These are phyloP conservation scores for Leishmania martiniquensis DNA, from an alignment of 208 protist genomes.

Conservation along the genomic window DNA sequence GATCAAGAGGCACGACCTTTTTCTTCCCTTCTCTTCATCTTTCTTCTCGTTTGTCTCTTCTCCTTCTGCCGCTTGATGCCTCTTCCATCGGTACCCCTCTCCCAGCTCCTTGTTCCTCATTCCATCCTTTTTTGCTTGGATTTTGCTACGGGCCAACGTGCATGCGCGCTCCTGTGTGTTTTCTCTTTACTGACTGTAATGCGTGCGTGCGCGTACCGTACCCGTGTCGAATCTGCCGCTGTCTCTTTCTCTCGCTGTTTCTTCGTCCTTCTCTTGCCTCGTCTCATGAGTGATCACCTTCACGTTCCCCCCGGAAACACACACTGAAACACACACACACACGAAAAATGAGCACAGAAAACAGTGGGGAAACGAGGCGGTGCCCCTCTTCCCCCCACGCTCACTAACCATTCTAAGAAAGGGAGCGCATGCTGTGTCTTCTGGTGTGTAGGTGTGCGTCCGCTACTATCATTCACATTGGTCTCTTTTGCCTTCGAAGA, in stretches of 20 bases:
- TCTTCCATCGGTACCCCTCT: background rate
- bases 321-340: too few species aligned
- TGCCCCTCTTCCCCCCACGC: background rate
- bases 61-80: background rate
- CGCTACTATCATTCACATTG: background rate
- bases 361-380: background rate
- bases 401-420: slow-evolving; percentile 1
- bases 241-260: background rate
- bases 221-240: background rate
- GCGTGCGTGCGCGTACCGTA: background rate
- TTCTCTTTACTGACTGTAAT: background rate
- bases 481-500: slow-evolving; percentile 6
- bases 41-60: background rate
- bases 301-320: too few species aligned
- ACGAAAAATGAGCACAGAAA: background rate
- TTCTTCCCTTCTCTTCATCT: background rate
- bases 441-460: background rate
- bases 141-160: background rate
- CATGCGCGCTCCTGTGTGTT: background rate
- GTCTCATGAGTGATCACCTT: background rate
- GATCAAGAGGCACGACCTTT: background rate
- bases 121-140: slow-evolving; percentile 1
- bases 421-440: background rate
- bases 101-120: background rate
- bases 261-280: background rate